Percentiles rank a stretch among this genome's conserved stretches.
Conservation (phyloP, 495 filamentous ascomycete genomes). For the Penicillium alfredii region DNA sequence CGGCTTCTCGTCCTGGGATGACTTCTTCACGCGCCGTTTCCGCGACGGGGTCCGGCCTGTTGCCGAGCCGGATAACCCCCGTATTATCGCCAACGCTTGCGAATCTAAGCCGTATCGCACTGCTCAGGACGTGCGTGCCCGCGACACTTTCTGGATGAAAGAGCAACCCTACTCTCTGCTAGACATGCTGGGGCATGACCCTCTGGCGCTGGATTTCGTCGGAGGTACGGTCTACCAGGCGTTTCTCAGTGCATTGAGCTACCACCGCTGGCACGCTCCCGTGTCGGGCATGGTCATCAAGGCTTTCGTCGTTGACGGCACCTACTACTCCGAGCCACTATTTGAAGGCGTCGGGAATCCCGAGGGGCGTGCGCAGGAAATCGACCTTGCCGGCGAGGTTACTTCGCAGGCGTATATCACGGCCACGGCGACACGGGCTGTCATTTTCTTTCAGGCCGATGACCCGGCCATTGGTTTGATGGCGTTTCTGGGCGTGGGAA, state of each 20-base stretch:
- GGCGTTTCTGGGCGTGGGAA: slow-evolving; percentile 60
- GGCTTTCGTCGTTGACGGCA: slow-evolving; percentile 52
- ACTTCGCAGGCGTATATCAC: slow-evolving; percentile 59
- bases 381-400: slow-evolving; percentile 54
- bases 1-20: slow-evolving; percentile 66
- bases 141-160: slow-evolving; percentile 61
- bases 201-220: slow-evolving; percentile 47
- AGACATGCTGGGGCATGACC: slow-evolving; percentile 56
- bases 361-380: slow-evolving; percentile 44
- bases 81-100: slow-evolving; percentile 59
- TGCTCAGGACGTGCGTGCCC: slow-evolving; percentile 20
- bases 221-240: slow-evolving; percentile 62
- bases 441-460: slow-evolving; percentile 66
- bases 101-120: slow-evolving; percentile 48
- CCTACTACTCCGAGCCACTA: slow-evolving; percentile 61
- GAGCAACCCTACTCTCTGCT: slow-evolving; percentile 57
- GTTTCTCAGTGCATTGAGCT: slow-evolving; percentile 57
- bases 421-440: slow-evolving; percentile 48
- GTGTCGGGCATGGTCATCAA: slow-evolving; percentile 53
- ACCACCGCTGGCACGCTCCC: slow-evolving; percentile 67
- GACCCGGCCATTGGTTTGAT: slow-evolving; percentile 61
- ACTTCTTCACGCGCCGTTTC: slow-evolving; percentile 66
- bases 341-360: slow-evolving; percentile 41
- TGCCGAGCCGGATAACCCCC: slow-evolving; percentile 36
- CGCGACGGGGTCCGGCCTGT: slow-evolving; percentile 51